These are phyloP conservation scores for Bipolaris victoriae DNA, from an alignment of 2,329 filamentous ascomycete genomes.

Conservation along the genomic window DNA sequence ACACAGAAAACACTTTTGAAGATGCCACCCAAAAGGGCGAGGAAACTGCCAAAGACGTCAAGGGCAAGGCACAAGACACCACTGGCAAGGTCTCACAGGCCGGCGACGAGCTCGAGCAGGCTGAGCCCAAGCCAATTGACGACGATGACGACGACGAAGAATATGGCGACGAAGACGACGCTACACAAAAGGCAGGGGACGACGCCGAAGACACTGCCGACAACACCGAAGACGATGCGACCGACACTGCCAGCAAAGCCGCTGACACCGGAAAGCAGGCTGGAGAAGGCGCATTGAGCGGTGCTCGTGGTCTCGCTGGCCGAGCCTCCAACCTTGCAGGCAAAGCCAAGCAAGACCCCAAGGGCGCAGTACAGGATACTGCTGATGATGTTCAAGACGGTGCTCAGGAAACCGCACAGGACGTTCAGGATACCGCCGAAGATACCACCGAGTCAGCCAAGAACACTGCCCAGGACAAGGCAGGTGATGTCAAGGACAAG, in stretches of 20 bases:
- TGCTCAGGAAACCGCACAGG: slow-evolving; percentile 38
- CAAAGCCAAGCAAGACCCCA: slow-evolving; percentile 50
- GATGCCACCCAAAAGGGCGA: slow-evolving; percentile 43
- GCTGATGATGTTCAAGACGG: slow-evolving; percentile 46
- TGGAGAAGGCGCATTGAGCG: slow-evolving; percentile 50
- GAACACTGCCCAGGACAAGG: slow-evolving; percentile 40
- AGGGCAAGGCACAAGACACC: slow-evolving; percentile 46
- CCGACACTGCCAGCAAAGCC: slow-evolving; percentile 43
- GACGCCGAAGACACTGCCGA: slow-evolving; percentile 52
- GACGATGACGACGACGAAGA: slow-evolving; percentile 46
- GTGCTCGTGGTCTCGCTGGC: slow-evolving; percentile 55
- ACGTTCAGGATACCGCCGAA: slow-evolving; percentile 39
- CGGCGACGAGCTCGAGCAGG: slow-evolving; percentile 53
- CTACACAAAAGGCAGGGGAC: slow-evolving; percentile 54
- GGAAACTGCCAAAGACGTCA: slow-evolving; percentile 43
- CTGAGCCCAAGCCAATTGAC: slow-evolving; percentile 55
- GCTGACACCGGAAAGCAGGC: slow-evolving; percentile 45
- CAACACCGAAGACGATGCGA: slow-evolving; percentile 51
- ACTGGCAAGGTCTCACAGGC: slow-evolving; percentile 57
- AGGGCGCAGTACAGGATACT: slow-evolving; percentile 47
- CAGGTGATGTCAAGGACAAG: slow-evolving; percentile 39
- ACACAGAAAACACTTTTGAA: slow-evolving; percentile 47
- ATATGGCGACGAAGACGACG: slow-evolving; percentile 41
- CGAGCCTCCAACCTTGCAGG: slow-evolving; percentile 55
- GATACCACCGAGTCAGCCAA: slow-evolving; percentile 39